Base-by-base conservation (phyloP, 768 basidiomycete species). In the Auricularia cornea region DNA sequence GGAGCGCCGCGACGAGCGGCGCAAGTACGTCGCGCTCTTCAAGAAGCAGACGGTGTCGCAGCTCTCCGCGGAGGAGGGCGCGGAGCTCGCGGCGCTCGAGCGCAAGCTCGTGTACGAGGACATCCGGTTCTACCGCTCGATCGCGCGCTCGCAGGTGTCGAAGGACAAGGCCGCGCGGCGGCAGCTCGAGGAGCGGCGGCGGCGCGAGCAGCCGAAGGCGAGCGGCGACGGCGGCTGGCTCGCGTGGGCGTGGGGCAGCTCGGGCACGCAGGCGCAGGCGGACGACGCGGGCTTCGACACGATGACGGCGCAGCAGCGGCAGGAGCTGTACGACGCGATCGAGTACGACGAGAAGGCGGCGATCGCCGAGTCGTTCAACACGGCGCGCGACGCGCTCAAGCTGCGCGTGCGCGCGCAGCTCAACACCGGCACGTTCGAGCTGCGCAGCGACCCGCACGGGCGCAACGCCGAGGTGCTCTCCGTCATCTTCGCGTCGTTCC, bases 81-180 rank as follows among this genome's bases (percentile, higher is more conserved):
- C n/a, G 29, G 40, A 63, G n/a, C 57, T 95, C 32, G 82, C 86
- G 56, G 78, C 74, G 0, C 76, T 98, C 62, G 97, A 99, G 73
- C 78, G 73, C 67, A 93, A 92, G 72, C 80, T 98, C 31, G 82
- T 87, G 0, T 98, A 98, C 68, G 93, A 96, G 73, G 97, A 98
- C 70, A 87, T 99, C 60, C 88, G 96, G 3, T 97, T 98, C 76
- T 99, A 98, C 76, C 86, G 97, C 33, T 98, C 94, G 3, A 92
- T 98, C 65, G 92, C 94, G 0, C 87, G 92, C 30, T 93, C 93
- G 2, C 86, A 86, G 66, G 79, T 96, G 18, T 86, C 88, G 68
- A 94, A 98, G 72, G 94, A 98, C 69, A 80, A 84, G 26, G 90
- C 85, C 2, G 76, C 88, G 38, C 77, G 80, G 59, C 82, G 83